phyloP scores from a whole-genome alignment of 2,329 filamentous ascomycete genomes.

The Paraphoma chrysanthemicola region DNA sequence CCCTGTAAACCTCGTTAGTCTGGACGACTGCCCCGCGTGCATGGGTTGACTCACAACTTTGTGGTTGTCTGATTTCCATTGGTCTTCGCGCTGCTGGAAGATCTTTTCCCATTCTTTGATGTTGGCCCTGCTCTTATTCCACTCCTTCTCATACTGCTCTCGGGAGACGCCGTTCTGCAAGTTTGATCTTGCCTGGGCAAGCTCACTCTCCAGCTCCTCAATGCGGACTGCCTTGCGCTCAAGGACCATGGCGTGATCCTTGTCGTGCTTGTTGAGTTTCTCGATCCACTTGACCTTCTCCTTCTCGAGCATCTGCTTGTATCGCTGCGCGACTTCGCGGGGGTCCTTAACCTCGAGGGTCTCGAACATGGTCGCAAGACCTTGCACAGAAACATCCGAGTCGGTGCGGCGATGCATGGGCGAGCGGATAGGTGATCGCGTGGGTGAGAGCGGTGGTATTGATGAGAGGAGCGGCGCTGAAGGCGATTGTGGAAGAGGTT shows the following conservation, averaged over 20 bases:
- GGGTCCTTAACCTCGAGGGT: slow-evolving; percentile 64
- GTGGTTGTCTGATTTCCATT: slow-evolving; percentile 29
- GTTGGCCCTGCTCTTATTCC: slow-evolving; percentile 38
- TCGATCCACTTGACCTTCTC: slow-evolving; percentile 47
- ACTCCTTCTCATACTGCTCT: slow-evolving; percentile 38
- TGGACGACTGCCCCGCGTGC: neutral
- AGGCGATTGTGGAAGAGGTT: slow-evolving; percentile 8
- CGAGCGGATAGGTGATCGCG: slow-evolving; percentile 26
- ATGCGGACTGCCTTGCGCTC: slow-evolving; percentile 36
- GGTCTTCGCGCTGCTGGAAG: slow-evolving; percentile 40
- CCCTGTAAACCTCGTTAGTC: slow-evolving; percentile 18
- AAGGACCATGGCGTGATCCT: slow-evolving; percentile 70
- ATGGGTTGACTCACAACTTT: slow-evolving; percentile 30
- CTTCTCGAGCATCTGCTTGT: slow-evolving; percentile 52
- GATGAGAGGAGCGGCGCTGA: slow-evolving; percentile 5
- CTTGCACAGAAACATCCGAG: slow-evolving; percentile 48
- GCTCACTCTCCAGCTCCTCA: slow-evolving; percentile 39
- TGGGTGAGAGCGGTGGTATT: slow-evolving; percentile 8
- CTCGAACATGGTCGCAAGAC: slow-evolving; percentile 74
- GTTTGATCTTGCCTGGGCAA: slow-evolving; percentile 26
- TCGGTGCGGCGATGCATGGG: slow-evolving; percentile 42
- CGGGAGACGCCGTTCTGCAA: slow-evolving; percentile 31
- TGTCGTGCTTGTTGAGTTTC: slow-evolving; percentile 56
- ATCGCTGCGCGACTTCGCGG: slow-evolving; percentile 52
- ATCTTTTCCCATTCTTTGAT: slow-evolving; percentile 42